Evolutionary conservation across 257 asterid genomes (phyloP), one percentile per base, ranked within the genome.

Genomic region (Scutellaria barbata): DNA sequence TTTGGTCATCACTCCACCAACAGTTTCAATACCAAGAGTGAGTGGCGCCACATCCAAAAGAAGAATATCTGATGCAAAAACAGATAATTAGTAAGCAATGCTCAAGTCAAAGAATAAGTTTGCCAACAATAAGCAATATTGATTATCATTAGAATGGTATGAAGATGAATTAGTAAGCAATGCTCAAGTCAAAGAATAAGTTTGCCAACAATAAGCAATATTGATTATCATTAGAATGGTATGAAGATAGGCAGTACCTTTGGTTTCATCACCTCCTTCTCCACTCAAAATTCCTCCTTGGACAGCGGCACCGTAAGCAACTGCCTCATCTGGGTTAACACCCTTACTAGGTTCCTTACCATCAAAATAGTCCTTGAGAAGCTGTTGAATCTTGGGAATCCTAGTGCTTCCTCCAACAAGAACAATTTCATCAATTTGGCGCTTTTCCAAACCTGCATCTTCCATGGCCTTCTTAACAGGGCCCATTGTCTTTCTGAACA

Each of bases 391-490:
- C 84, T 91, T 94, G 10, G 97, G 97, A 74, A 94, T 94, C 78
- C 99, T 86, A 70, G 99, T 89, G 78, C 97, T 94, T 77, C 99
- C 99, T 67, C 99, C 99, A 74, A 94, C 99, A 60, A 94, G 96
- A 51, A 91, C 97, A 46, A 94, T 94, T 79, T 88, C 97, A 52
- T 94, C 97, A 59, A 94, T 94, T 76, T 89, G 96, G 78, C 79
- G 79, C 77, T 91, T 94, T 70, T 85, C 84, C 55, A 94, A 73
- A 25, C 93, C 92, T 8, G 99, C 99, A 68, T 94, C 97, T 0
- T 94, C 96, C 99, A 94, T 91, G 71, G 99, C 99, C 79, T 94
- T 91, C 96, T 94, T 90, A 58, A 94, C 99, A 3, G 96, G 99
- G 37, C 96, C 96, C 99, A 91, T 91, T 66, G 99, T 94, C 77